phyloP scores from a whole-genome alignment of 139 green algal genomes.

The Tetratostichococcus sp. region DNA sequence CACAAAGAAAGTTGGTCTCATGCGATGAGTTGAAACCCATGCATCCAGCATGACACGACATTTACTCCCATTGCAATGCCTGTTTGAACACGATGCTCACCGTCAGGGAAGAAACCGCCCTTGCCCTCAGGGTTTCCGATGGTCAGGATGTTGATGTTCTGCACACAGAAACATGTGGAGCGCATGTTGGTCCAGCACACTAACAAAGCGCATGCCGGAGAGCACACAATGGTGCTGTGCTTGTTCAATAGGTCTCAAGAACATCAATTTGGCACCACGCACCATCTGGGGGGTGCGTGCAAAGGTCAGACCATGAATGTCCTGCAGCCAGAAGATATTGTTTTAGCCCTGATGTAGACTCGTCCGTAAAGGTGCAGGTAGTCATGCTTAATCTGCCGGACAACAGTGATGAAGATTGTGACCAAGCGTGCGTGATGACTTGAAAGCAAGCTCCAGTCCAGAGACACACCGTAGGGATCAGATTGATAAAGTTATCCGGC shows the following conservation, averaged over 20 bases:
- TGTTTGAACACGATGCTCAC: too few relatives aligned
- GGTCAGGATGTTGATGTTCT: conserved; percentile 14
- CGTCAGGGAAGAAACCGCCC: conserved; percentile 21
- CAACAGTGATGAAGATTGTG: too few relatives aligned
- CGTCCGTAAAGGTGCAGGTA: too few relatives aligned
- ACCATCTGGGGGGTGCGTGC: conserved; percentile 27
- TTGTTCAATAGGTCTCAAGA: conserved; percentile 2
- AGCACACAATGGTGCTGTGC: not conserved
- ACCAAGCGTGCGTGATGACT: too few relatives aligned
- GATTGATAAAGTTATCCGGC: conserved; percentile 20
- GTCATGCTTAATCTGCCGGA: too few relatives aligned
- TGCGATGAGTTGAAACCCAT: too few relatives aligned
- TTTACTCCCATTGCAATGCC: too few relatives aligned
- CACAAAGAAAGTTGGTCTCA: too few relatives aligned
- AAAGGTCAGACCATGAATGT: conserved; percentile 34
- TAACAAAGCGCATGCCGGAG: not conserved
- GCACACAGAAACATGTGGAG: not conserved
- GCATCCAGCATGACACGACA: too few relatives aligned
- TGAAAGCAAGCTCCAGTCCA: too few relatives aligned
- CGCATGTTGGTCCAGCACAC: not conserved
- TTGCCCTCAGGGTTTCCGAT: conserved; percentile 13
- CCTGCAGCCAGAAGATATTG: not conserved
- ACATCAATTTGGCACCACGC: too few relatives aligned
- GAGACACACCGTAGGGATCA: conserved; percentile 19
- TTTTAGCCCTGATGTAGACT: too few relatives aligned